Conservation (phyloP, 805 yeast species). For the Hermanozyma aechmeae region DNA sequence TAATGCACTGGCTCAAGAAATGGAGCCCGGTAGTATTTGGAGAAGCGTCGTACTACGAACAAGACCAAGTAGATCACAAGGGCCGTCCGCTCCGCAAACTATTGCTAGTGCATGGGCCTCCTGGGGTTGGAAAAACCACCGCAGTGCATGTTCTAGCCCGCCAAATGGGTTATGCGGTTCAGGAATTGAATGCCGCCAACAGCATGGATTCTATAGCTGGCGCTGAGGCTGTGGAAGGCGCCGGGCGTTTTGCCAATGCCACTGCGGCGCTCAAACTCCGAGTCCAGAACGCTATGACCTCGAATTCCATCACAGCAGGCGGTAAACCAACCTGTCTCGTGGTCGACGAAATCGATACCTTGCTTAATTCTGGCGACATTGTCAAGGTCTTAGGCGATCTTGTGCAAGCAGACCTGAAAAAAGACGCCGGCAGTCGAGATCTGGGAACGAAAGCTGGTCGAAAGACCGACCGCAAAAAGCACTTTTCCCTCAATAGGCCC, state of each 20-base stretch:
- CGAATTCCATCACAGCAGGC: constrained; percentile 49
- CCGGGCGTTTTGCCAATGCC: constrained; percentile 13
- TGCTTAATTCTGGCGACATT: constrained; percentile 27
- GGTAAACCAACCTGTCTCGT: constrained; percentile 75
- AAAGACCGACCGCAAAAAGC: constrained; percentile 22
- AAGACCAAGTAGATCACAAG: constrained; percentile 14
- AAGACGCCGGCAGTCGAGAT: constrained; percentile 2
- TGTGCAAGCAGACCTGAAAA: constrained; percentile 38
- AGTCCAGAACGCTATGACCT: constrained; percentile 47
- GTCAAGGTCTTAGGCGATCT: constrained; percentile 48
- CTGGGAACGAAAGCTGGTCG: constrained; percentile 3
- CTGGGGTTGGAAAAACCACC: constrained; percentile 90
- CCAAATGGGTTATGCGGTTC: constrained; percentile 70
- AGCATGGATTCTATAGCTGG: constrained; percentile 27
- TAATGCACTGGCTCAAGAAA: constrained; percentile 29
- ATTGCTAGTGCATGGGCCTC: constrained; percentile 79
- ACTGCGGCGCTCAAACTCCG: constrained; percentile 23
- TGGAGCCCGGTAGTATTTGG: constrained; percentile 28
- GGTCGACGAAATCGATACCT: constrained; percentile 77
- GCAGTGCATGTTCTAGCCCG: constrained; percentile 77
- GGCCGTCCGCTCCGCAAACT: constrained; percentile 44
- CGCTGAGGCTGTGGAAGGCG: constrained; percentile 5
- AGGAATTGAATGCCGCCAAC: constrained; percentile 74
- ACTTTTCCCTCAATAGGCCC: constrained; percentile 56
- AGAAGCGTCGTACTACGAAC: constrained; percentile 5